phyloP scores from a whole-genome alignment of 2,329 filamentous ascomycete species.

The Albophoma yamanashiensis region DNA sequence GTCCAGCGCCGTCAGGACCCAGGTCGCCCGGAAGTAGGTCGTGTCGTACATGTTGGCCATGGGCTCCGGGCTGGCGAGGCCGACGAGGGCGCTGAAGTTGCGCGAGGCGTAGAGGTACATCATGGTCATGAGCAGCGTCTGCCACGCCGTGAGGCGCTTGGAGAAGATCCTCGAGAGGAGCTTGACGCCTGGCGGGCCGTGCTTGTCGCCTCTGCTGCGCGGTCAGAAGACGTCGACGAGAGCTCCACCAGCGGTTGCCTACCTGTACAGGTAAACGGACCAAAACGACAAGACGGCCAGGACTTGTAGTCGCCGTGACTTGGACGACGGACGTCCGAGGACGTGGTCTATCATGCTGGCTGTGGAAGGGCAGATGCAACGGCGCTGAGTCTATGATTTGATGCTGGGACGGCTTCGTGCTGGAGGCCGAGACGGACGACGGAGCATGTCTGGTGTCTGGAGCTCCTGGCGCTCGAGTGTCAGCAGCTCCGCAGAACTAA shows the following conservation, averaged over 20 bases:
- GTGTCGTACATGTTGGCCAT: constrained; percentile 88
- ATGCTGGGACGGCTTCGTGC: background rate
- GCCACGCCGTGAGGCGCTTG: constrained; percentile 72
- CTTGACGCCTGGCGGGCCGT: constrained; percentile 74
- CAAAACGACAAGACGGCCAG: constrained; percentile 86
- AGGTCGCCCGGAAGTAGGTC: constrained; percentile 91
- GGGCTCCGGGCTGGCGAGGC: constrained; percentile 85
- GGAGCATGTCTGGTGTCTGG: background rate
- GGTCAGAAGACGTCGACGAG: background rate
- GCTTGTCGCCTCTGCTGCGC: constrained; percentile 59
- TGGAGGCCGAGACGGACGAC: background rate
- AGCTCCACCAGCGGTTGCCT: constrained; percentile 12
- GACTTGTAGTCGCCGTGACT: constrained; percentile 88
- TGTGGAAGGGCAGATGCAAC: background rate
- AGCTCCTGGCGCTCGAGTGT: background rate
- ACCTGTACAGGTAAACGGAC: constrained; percentile 75
- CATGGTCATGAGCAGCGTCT: constrained; percentile 76
- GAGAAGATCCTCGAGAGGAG: constrained; percentile 62
- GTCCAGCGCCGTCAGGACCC: constrained; percentile 89
- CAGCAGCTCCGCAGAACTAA: background rate
- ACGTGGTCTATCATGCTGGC: constrained; percentile 68
- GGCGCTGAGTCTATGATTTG: background rate
- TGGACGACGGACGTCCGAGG: constrained; percentile 77
- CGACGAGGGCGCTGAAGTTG: constrained; percentile 88
- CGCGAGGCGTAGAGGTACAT: constrained; percentile 84